Evolutionary conservation across 371 early-diverging fungal species (phyloP).

Genomic region (Mortierella sp.): DNA sequence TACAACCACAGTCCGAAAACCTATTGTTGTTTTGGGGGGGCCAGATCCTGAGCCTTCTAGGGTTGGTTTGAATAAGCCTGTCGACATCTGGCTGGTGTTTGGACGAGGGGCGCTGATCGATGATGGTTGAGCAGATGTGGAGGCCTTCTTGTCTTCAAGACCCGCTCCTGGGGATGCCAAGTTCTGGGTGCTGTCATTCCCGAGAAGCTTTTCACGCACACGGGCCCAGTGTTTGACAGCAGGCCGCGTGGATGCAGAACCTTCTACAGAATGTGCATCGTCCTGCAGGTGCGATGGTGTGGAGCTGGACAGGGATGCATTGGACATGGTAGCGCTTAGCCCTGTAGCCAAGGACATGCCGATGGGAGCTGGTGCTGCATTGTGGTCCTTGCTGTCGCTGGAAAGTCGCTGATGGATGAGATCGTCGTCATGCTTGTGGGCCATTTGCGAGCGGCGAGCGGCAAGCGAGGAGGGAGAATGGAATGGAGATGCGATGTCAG

Average conservation of each 20-base stretch:
- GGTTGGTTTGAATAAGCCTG: slow-evolving; percentile 3
- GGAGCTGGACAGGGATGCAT: neutral
- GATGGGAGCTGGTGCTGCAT: neutral
- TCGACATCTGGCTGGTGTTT: too few species aligned
- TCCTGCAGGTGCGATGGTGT: neutral
- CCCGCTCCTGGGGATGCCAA: neutral
- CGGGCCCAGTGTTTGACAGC: slow-evolving; percentile 50
- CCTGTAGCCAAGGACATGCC: neutral
- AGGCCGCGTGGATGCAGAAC: slow-evolving; percentile 10
- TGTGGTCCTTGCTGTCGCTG: neutral
- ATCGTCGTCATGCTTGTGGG: slow-evolving; percentile 21
- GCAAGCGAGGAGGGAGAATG: too few species aligned
- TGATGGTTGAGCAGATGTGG: too few species aligned
- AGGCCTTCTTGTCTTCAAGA: neutral
- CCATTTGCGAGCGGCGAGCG: slow-evolving; percentile 11
- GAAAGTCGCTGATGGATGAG: slow-evolving; percentile 10
- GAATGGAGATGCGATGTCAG: too few species aligned
- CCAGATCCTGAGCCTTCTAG: slow-evolving; percentile 27
- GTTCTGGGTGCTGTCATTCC: slow-evolving; percentile 3
- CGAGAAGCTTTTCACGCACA: slow-evolving; percentile 44
- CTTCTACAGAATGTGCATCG: neutral
- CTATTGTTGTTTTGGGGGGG: slow-evolving; percentile 34
- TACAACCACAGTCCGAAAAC: slow-evolving; percentile 47
- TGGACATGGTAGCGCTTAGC: neutral
- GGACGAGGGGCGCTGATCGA: neutral